Percentiles rank a stretch among this genome's conserved stretches.
Evolutionary conservation across 371 early-diverging fungal species (phyloP).

Genomic region (Fennellomyces sp.): DNA sequence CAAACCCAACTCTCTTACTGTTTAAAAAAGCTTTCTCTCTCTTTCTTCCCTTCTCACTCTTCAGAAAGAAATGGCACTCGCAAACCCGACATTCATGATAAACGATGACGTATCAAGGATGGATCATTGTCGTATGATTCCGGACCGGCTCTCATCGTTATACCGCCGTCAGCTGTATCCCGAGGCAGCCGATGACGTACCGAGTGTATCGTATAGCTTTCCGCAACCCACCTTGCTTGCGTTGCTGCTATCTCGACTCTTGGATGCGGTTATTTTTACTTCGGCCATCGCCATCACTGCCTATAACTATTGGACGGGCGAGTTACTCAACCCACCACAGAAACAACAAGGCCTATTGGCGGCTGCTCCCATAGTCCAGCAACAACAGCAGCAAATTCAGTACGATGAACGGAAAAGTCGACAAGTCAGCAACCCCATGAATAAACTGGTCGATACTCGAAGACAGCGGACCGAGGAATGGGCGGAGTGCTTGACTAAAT

Average conservation of each 20-base stretch:
- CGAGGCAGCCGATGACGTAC: neutral
- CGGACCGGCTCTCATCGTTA: neutral
- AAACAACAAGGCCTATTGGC: neutral
- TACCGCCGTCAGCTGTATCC: neutral
- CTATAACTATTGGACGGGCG: conserved; percentile 19
- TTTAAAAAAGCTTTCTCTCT: neutral
- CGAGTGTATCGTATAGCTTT: neutral
- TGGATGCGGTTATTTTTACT: conserved; percentile 20
- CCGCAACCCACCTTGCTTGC: conserved; percentile 1
- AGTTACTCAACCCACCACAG: neutral
- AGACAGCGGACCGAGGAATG: conserved; percentile 8
- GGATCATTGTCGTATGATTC: neutral
- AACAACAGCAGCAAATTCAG: conserved; percentile 5
- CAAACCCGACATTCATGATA: neutral
- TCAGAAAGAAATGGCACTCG: conserved; percentile 2
- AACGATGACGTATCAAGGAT: neutral
- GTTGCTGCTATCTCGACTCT: conserved; percentile 10
- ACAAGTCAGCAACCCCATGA: neutral
- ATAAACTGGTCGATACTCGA: conserved; percentile 1
- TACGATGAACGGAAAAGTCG: neutral
- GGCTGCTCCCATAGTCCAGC: neutral
- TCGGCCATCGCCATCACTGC: conserved; percentile 19
- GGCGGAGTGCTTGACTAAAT: neutral
- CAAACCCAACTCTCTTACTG: neutral
- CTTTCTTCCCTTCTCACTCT: neutral